These are phyloP conservation scores for Vigna reflexopilosa DNA, from an alignment of 306 rosid species.

Conservation along the genomic window DNA sequence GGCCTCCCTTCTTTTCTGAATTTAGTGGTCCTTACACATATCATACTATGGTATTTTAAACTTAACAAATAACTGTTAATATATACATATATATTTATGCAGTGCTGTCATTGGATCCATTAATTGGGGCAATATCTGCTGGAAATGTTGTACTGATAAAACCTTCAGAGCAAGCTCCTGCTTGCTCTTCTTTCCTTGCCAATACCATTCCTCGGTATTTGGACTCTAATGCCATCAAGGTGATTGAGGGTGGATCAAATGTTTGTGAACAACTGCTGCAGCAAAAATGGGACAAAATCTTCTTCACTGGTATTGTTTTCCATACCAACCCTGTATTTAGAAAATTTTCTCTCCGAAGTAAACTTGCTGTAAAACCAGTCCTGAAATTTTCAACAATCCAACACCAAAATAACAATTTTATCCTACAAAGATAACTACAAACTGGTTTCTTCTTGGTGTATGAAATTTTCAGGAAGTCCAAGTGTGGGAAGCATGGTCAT, in stretches of 20 bases:
- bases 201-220: conserved; percentile 69
- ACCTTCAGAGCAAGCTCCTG: conserved; percentile 81
- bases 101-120: conserved; percentile 86
- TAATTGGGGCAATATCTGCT: conserved; percentile 92
- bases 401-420: background rate
- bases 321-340: background rate
- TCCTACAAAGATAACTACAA: background rate
- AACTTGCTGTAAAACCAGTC: background rate
- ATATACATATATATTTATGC: conserved; percentile 28
- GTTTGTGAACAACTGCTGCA: conserved; percentile 60
- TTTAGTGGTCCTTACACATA: background rate
- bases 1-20: too few species aligned
- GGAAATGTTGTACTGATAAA: conserved; percentile 78
- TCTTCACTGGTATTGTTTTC: conserved; percentile 82
- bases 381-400: conserved; percentile 2
- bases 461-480: conserved; percentile 72
- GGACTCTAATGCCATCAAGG: conserved; percentile 70
- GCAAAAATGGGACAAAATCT: conserved; percentile 88
- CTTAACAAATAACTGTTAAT: background rate
- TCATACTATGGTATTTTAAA: conserved; percentile 11
- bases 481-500: conserved; percentile 64
- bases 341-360: background rate
- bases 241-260: conserved; percentile 73
- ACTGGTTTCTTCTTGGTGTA: background rate
- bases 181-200: conserved; percentile 77